Base-by-base conservation (phyloP, 106 monocot genomes). In the Amphibolis antarctica region DNA sequence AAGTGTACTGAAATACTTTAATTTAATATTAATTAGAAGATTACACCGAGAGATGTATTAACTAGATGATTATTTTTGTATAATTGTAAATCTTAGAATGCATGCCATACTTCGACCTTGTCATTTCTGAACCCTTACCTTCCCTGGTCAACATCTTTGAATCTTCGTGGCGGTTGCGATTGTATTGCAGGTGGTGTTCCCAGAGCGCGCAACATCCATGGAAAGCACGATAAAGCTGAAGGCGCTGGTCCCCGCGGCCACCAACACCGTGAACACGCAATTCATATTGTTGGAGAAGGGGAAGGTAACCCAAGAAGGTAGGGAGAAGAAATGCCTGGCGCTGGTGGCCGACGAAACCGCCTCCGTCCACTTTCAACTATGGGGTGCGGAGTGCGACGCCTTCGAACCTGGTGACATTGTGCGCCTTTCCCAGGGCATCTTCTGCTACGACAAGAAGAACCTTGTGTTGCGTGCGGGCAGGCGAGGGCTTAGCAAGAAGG, bases 371-470 rank as follows among this genome's bases (percentile, higher is more conserved):
- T 90, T 90, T 66, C 96, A 80, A 56, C 74, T 96, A 62, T 96
- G 96, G 96, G 86, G 90, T 3, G 66, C 66, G 5, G 96, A 96
- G 70, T 90, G 90, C 42, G 73, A 67, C 20, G 82, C 78, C 0
- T 96, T 96, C 59, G 77, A 84, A 68, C 82, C 90, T 0, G 96
- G 96, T 14, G 96, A 96, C 54, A 86, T 96, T 31, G 62, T 96
- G 30, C 64, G 51, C 0, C 69, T 96, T 5, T 77, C 44, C 5
- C 80, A 76, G 22, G 96, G 96, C 5, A 96, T 96, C 59, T 96
- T 96, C 72, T 86, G 86, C 0, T 90, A 82, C 55, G 82, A 90
- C 28, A 81, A 71, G 72, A 76, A 73, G 59, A 87, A 75, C 25
- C 76, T 90, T 23, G 76, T 84, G 61, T 75, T 98, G 14, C 66